Evolutionary conservation across 345 rosid species (phyloP).

Genomic region (Arabidopsis thaliana): DNA sequence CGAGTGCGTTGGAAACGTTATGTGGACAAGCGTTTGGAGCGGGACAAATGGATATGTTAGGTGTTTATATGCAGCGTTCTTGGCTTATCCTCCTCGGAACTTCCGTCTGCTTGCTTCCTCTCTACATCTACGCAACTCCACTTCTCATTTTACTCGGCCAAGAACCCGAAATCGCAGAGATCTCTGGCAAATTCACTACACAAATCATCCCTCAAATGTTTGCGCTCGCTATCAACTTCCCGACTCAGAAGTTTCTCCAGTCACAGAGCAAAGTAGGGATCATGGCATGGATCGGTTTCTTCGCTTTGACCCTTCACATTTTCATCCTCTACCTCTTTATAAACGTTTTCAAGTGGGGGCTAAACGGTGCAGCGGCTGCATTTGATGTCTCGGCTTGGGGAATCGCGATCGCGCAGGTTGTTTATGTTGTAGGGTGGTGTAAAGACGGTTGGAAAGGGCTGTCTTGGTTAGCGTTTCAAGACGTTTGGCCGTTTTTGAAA

Average conservation of each 20-base stretch:
- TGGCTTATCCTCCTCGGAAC: slow-evolving; percentile 75
- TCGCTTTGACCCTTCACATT: slow-evolving; percentile 59
- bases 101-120: slow-evolving; percentile 69
- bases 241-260: slow-evolving; percentile 86
- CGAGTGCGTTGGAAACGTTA: slow-evolving; percentile 89
- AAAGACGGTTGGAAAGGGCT: slow-evolving; percentile 84
- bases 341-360: slow-evolving; percentile 71
- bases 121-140: slow-evolving; percentile 78
- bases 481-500: slow-evolving; percentile 74
- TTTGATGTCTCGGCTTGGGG: slow-evolving; percentile 80
- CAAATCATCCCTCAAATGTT: slow-evolving; percentile 92
- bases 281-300: slow-evolving; percentile 84
- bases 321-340: slow-evolving; percentile 59
- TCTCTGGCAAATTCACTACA: slow-evolving; percentile 70
- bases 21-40: slow-evolving; percentile 99
- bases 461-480: slow-evolving; percentile 88
- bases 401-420: slow-evolving; percentile 67
- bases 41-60: slow-evolving; percentile 73
- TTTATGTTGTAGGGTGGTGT: slow-evolving; percentile 87
- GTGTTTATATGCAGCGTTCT: slow-evolving; percentile 95
- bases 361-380: slow-evolving; percentile 81
- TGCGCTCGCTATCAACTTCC: slow-evolving; percentile 83
- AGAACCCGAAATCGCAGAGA: slow-evolving; percentile 65
- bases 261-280: slow-evolving; percentile 84
- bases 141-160: slow-evolving; percentile 75